These are phyloP conservation scores for Paramecium tetraurelia DNA, from an alignment of 73 alveolate genomes.

Conservation along the genomic window DNA sequence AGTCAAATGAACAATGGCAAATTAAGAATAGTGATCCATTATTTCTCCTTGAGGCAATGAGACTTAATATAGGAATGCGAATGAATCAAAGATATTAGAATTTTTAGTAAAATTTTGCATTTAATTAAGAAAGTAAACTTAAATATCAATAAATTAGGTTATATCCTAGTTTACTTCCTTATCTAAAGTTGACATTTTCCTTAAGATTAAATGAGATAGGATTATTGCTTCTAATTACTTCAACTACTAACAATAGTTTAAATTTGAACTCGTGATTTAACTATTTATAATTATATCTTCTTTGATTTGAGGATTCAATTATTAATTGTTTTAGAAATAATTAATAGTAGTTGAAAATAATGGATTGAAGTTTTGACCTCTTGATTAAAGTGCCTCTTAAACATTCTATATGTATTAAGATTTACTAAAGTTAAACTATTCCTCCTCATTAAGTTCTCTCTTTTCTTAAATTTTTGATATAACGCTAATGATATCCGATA, in stretches of 20 bases:
- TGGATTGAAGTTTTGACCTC: neutral
- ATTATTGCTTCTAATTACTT: neutral
- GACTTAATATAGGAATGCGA: neutral
- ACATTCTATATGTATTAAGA: neutral
- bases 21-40: neutral
- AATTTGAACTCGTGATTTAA: neutral
- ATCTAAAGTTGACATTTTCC: neutral
- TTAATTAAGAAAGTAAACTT: neutral
- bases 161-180: neutral
- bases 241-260: neutral
- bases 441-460: neutral
- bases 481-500: neutral
- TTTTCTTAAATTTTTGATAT: neutral
- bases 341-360: neutral
- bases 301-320: neutral
- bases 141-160: neutral
- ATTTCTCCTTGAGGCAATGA: neutral
- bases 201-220: neutral
- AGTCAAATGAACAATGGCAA: neutral
- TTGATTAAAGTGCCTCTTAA: neutral
- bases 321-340: neutral
- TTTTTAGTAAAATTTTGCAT: neutral
- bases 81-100: neutral
- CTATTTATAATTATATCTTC: neutral
- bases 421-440: neutral